Evolutionary conservation across 2,329 filamentous ascomycete genomes (phyloP), one percentile per base, ranked within the genome.

Genomic region (Thielaviopsis punctulata): DNA sequence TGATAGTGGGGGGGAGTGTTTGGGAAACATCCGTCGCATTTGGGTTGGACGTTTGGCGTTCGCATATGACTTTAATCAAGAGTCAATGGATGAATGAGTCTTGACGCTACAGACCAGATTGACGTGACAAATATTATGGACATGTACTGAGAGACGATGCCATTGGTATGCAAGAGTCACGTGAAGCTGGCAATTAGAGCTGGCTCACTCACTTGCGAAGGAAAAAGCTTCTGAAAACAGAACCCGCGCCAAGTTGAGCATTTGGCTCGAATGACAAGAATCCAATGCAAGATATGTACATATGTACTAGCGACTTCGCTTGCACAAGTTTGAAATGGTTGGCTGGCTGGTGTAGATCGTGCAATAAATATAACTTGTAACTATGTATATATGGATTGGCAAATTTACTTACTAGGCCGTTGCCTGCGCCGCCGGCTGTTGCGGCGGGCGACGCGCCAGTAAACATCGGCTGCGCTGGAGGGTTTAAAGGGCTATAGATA

Each of bases 401-500:
- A n/a, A n/a, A 45, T 45, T 15, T n/a, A 60, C 62, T 57, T 59
- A 64, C 62, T 56, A 62, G 43, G 52, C 59, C 62, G 12, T 61
- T 63, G 9, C 58, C 60, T 47, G 58, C 58, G 13, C 59, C 60
- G 1, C 56, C 56, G 39, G 55, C 49, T 19, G 62, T 65, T 44
- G 62, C 63, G 9, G 63, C 62, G 19, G 62, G 63, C 8, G 63
- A 62, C 2, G 63, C 62, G 23, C 60, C 56, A 10, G 61, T 57
- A 51, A 59, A 62, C 41, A 51, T 51, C 15, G 49, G 48, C 33
- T 49, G 48, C 7, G 49, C 47, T 52, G 50, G 55, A 49, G 18
- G 57, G 53, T 55, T 52, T 15, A 49, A 48, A 23, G 54, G 47
- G 46, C 53, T 52, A 48, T 54, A 50, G 27, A 51, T 48, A 30